phyloP scores from a whole-genome alignment of 2,329 filamentous ascomycete species.

The Pseudogymnoascus sp. region DNA sequence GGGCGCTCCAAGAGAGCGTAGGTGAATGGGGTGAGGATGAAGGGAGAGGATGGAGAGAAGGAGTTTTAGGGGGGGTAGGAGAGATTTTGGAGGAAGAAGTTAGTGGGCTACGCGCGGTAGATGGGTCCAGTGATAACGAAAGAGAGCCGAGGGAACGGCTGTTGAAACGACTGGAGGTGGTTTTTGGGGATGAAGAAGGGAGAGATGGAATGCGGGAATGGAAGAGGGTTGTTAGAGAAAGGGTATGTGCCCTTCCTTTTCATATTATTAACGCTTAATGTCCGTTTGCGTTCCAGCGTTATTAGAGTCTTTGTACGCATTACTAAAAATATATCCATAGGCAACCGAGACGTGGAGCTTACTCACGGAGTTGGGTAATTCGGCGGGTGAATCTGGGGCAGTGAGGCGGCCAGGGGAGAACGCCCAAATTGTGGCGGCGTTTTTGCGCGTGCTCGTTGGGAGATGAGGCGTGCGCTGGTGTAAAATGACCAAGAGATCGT shows the following conservation, averaged over 20 bases:
- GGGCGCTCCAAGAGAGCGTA: not conserved
- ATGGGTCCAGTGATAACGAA: not conserved
- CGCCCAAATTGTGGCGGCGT: not conserved
- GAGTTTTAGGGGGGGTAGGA: not conserved
- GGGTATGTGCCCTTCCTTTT: not conserved
- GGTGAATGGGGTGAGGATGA: not conserved
- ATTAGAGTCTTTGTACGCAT: too few relatives aligned
- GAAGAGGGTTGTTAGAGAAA: not conserved
- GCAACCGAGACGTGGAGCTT: not conserved
- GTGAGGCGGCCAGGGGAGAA: not conserved
- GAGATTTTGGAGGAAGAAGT: not conserved
- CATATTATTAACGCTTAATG: too few relatives aligned
- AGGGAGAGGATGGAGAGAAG: not conserved
- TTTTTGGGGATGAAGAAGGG: not conserved
- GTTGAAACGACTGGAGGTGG: not conserved
- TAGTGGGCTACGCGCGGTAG: not conserved
- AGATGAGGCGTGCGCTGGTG: not conserved
- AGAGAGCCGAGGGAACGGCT: not conserved
- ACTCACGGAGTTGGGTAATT: not conserved
- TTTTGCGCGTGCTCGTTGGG: not conserved
- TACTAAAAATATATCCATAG: not conserved
- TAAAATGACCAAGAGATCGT: too few relatives aligned
- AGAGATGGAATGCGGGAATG: not conserved
- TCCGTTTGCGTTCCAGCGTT: too few relatives aligned
- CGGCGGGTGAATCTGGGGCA: not conserved